Conservation (phyloP, 495 filamentous ascomycete genomes). For the Tuber calosporum region DNA sequence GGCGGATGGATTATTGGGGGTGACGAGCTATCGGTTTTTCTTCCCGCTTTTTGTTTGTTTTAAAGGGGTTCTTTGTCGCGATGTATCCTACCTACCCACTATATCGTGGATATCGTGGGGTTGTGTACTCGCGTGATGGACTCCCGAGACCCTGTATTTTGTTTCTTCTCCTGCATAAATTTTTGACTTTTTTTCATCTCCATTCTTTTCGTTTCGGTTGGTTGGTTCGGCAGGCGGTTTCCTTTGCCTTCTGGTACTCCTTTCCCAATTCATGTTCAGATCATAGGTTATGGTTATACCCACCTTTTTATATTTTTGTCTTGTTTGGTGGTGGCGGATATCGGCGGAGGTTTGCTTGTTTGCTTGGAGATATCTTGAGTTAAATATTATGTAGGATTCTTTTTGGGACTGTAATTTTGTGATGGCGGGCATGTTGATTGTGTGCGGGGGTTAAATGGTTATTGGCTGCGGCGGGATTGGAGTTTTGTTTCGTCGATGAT, state of each 20-base stretch:
- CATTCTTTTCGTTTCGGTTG: not conserved
- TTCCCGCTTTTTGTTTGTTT: not conserved
- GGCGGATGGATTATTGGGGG: not conserved
- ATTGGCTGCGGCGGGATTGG: not conserved
- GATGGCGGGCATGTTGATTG: not conserved
- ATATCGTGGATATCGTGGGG: not conserved
- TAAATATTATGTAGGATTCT: not conserved
- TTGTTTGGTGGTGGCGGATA: not conserved
- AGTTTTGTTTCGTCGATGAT: not conserved
- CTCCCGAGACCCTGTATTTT: slow-evolving; percentile 1
- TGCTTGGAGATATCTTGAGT: not conserved
- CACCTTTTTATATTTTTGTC: not conserved
- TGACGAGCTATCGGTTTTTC: not conserved
- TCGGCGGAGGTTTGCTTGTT: not conserved
- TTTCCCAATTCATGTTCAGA: not conserved
- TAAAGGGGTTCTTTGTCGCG: not conserved
- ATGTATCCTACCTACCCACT: not conserved
- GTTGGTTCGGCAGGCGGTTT: not conserved
- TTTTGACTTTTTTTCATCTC: not conserved
- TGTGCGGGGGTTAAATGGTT: not conserved
- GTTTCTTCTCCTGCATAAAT: not conserved
- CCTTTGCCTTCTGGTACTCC: not conserved
- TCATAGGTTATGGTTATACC: not conserved
- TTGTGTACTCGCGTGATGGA: not conserved
- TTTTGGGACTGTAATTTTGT: not conserved